A percentile compares a stretch with the other conserved stretches of the same genome.
Evolutionary conservation across 75 land plant genomes (phyloP).

Genomic region (Sequoiadendron giganteum): DNA sequence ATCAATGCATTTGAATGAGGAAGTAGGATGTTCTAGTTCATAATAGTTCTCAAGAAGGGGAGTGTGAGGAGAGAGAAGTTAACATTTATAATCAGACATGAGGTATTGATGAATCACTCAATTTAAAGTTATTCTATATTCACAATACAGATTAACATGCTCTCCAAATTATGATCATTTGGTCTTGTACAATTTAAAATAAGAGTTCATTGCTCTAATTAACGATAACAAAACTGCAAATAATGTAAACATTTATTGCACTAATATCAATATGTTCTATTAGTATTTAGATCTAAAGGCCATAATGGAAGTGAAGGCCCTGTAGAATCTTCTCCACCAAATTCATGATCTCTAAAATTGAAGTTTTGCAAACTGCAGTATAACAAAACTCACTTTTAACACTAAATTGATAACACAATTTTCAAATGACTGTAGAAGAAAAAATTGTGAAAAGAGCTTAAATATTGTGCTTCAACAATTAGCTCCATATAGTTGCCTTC

Average conservation of each 20-base stretch:
- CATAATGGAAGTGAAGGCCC: constrained; percentile 18
- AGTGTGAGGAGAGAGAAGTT: no score
- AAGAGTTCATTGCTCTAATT: no score
- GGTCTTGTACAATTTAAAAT: no score
- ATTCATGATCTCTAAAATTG: constrained; percentile 34
- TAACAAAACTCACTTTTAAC: neutral
- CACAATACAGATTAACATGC: no score
- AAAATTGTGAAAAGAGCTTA: constrained; percentile 10
- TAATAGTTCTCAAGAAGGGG: neutral
- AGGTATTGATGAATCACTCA: no score
- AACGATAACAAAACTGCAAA: no score
- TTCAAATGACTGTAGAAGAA: neutral
- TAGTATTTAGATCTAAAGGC: neutral
- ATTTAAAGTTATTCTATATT: no score
- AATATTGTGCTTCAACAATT: constrained; percentile 29
- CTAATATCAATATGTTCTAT: neutral
- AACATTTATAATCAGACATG: no score
- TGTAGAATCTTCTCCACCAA: constrained; percentile 33
- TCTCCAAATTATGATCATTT: no score
- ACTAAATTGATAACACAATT: neutral
- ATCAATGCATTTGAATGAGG: neutral
- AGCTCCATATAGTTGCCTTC: constrained; percentile 38
- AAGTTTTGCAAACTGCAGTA: constrained; percentile 31
- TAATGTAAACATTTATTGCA: neutral
- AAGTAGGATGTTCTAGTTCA: neutral